Evolutionary conservation across 257 asterid species (phyloP).

Genomic region (Nicotiana knightiana): DNA sequence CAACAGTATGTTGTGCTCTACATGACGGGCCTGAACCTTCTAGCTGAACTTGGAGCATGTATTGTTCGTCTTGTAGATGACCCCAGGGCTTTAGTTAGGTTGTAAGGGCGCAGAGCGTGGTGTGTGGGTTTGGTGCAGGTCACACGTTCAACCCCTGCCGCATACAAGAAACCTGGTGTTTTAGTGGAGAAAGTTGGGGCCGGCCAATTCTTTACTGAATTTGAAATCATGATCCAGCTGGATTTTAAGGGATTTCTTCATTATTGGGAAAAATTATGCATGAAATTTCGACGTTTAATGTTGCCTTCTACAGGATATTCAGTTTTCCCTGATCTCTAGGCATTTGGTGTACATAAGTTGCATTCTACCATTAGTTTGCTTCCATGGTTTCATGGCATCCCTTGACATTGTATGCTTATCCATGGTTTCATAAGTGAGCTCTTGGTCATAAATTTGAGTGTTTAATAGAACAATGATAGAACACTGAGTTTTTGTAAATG

Average conservation of each 20-base stretch:
- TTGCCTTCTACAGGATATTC: not conserved
- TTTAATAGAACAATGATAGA: not conserved
- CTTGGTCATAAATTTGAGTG: not conserved
- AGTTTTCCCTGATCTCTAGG: not conserved
- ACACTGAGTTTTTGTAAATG: not conserved
- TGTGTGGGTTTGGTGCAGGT: not conserved
- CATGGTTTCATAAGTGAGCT: not conserved
- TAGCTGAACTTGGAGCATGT: slow-evolving; percentile 19
- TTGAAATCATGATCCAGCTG: not conserved
- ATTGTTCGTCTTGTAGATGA: not conserved
- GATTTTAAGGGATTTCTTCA: not conserved
- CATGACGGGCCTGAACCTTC: slow-evolving; percentile 85
- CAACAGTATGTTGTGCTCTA: slow-evolving; percentile 92
- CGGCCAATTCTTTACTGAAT: not conserved
- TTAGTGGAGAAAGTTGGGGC: not conserved
- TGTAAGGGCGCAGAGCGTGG: not conserved
- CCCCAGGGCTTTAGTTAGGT: not conserved
- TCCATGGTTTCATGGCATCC: not conserved
- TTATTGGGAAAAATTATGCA: not conserved
- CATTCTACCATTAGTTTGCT: not conserved
- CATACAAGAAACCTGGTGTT: not conserved
- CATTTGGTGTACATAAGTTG: not conserved
- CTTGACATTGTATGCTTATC: not conserved
- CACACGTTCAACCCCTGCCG: not conserved
- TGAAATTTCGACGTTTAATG: not conserved